Percentiles rank a stretch among this genome's conserved stretches.
These are phyloP conservation scores for Dalbergia cultrata DNA, from an alignment of 306 rosid genomes.

Conservation along the genomic window DNA sequence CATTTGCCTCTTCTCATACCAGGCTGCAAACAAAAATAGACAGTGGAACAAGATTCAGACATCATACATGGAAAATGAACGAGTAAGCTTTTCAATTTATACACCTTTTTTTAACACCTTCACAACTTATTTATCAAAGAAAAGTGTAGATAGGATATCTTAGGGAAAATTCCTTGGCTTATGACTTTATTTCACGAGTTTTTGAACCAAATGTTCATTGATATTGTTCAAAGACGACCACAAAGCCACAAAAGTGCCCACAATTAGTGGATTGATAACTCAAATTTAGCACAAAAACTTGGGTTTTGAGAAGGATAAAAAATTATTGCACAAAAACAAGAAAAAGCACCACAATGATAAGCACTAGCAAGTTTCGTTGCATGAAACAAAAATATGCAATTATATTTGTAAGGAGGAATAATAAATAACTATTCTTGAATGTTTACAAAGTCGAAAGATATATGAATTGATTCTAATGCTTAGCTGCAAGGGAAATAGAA, in stretches of 20 bases:
- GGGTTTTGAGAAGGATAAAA: not conserved
- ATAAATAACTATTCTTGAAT: not conserved
- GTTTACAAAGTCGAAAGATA: not conserved
- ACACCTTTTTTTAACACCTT: not conserved
- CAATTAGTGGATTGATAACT: slow-evolving; percentile 6
- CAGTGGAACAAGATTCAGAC: slow-evolving; percentile 20
- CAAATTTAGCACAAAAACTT: not conserved
- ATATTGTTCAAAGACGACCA: not conserved
- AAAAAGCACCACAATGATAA: not conserved
- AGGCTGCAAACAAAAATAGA: slow-evolving; percentile 69
- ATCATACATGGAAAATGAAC: not conserved
- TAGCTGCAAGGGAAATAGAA: not conserved
- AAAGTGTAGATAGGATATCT: not conserved
- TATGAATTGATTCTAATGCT: not conserved
- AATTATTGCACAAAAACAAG: slow-evolving; percentile 7
- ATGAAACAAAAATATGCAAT: not conserved
- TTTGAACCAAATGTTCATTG: slow-evolving; percentile 6
- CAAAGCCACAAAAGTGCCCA: not conserved
- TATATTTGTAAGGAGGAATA: not conserved
- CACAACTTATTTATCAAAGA: not conserved
- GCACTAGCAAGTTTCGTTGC: slow-evolving; percentile 3
- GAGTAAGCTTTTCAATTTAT: not conserved
- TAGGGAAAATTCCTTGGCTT: not conserved
- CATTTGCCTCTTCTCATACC: slow-evolving; percentile 95
- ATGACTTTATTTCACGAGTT: slow-evolving; percentile 2